Percentiles rank a stretch among this genome's conserved stretches.
phyloP scores from a whole-genome alignment of 139 green algal species.

The Picochlorum sp. region DNA sequence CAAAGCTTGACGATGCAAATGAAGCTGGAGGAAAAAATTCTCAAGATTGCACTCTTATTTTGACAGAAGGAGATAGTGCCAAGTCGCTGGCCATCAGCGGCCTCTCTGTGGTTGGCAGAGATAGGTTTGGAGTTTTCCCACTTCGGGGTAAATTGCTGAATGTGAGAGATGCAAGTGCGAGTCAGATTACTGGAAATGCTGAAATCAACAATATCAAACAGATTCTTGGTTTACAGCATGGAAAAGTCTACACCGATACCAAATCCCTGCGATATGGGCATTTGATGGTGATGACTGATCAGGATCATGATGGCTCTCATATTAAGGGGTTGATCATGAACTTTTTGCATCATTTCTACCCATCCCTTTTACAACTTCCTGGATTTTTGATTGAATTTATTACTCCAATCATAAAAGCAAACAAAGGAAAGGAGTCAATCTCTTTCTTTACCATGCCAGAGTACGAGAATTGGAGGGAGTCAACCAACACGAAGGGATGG shows the following conservation, averaged over 20 bases:
- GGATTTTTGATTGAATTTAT: conserved; percentile 98
- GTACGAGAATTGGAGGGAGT: conserved; percentile 94
- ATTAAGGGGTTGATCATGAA: conserved; percentile 99
- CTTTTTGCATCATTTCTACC: conserved; percentile 97
- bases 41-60: conserved; percentile 94
- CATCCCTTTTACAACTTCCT: conserved; percentile 82
- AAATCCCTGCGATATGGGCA: conserved; percentile 94
- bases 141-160: conserved; percentile 98
- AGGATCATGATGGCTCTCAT: conserved; percentile 98
- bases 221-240: conserved; percentile 85
- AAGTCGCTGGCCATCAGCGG: conserved; percentile 93
- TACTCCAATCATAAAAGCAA: conserved; percentile 98
- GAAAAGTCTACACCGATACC: conserved; percentile 73
- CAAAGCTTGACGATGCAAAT: conserved; percentile 98
- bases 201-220: conserved; percentile 99
- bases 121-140: conserved; percentile 96
- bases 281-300: conserved; percentile 99
- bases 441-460: conserved; percentile 98
- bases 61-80: conserved; percentile 97
- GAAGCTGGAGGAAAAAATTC: conserved; percentile 80
- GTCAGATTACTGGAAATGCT: conserved; percentile 85
- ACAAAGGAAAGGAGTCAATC: conserved; percentile 59
- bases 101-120: conserved; percentile 86
- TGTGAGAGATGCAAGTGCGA: conserved; percentile 83
- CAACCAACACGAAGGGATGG: conserved; percentile 55